Percentiles rank a stretch among this genome's conserved stretches.
Conservation (phyloP, 2,329 filamentous ascomycete species). For the Aciculosporium take region DNA sequence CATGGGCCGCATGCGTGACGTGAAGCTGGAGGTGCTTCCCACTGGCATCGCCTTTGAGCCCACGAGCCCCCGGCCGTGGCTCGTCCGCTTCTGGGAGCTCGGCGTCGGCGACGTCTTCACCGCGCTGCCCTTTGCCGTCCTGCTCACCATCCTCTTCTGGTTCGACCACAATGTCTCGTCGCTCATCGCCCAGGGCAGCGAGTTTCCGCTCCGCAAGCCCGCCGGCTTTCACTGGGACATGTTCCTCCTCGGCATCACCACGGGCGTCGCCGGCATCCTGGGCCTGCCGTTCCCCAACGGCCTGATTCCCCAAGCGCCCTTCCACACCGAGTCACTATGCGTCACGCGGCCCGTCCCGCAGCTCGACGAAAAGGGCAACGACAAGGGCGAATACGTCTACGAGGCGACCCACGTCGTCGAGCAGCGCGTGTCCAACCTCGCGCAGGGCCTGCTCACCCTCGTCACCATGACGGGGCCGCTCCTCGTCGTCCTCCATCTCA, state of each 20-base stretch:
- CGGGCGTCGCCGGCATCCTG: constrained; percentile 58
- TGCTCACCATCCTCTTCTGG: constrained; percentile 75
- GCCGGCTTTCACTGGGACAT: constrained; percentile 79
- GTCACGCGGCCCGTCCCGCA: constrained; percentile 45
- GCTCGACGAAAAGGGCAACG: constrained; percentile 35
- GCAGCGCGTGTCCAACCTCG: constrained; percentile 65
- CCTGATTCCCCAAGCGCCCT: constrained; percentile 70
- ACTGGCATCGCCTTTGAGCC: constrained; percentile 68
- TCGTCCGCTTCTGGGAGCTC: constrained; percentile 72
- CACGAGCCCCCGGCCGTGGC: constrained; percentile 58
- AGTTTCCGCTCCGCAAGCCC: constrained; percentile 67
- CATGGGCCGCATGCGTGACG: constrained; percentile 63
- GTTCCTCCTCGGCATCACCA: constrained; percentile 67
- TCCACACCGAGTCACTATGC: constrained; percentile 67
- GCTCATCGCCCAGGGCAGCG: constrained; percentile 68
- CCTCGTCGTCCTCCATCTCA: constrained; percentile 58
- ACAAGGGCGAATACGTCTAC: constrained; percentile 41
- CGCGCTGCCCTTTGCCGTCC: constrained; percentile 72
- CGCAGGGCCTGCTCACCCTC: constrained; percentile 62
- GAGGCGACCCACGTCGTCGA: constrained; percentile 54
- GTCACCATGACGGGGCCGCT: constrained; percentile 67
- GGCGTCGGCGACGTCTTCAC: constrained; percentile 60
- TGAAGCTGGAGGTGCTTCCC: constrained; percentile 57
- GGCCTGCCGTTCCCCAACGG: constrained; percentile 73
- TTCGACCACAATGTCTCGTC: constrained; percentile 85